These are phyloP conservation scores for Blepharisma japonicum DNA, from an alignment of 73 alveolate genomes.

Conservation along the genomic window DNA sequence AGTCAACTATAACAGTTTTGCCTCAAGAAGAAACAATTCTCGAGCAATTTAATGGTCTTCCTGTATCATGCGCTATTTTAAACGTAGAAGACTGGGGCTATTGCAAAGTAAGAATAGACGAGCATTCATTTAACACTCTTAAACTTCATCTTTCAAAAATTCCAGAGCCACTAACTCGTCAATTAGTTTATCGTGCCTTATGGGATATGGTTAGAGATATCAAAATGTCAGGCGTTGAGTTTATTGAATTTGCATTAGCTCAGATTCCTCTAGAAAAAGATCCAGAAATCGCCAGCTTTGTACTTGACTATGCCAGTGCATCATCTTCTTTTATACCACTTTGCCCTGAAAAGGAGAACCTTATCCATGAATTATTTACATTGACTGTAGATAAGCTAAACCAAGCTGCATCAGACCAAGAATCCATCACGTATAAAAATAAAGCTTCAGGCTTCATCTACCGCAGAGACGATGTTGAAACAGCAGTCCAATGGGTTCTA, in stretches of 20 bases:
- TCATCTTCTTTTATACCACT: background rate
- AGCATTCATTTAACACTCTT: slow-evolving; percentile 47
- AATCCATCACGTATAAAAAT: background rate
- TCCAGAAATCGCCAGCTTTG: slow-evolving; percentile 54
- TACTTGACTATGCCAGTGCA: slow-evolving; percentile 49
- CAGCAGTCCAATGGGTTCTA: background rate
- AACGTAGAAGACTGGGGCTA: slow-evolving; percentile 32
- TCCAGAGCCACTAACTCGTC: slow-evolving; percentile 58
- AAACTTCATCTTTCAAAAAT: slow-evolving; percentile 44
- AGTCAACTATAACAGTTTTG: slow-evolving; percentile 16
- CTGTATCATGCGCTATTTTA: background rate
- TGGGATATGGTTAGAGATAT: slow-evolving; percentile 75
- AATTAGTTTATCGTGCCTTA: slow-evolving; percentile 54
- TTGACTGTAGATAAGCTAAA: background rate
- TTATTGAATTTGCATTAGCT: slow-evolving; percentile 36
- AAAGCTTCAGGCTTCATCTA: background rate
- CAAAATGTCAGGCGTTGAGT: slow-evolving; percentile 64
- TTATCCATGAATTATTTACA: too few relatives aligned
- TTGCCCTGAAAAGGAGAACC: too few relatives aligned
- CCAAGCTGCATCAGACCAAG: background rate
- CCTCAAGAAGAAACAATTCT: slow-evolving; percentile 29
- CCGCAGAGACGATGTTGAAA: background rate
- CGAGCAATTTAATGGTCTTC: slow-evolving; percentile 4
- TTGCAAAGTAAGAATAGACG: slow-evolving; percentile 37
- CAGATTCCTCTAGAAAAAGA: slow-evolving; percentile 49